phyloP scores from a whole-genome alignment of 2,329 filamentous ascomycete species.

The Orbilia ellipsospora region DNA sequence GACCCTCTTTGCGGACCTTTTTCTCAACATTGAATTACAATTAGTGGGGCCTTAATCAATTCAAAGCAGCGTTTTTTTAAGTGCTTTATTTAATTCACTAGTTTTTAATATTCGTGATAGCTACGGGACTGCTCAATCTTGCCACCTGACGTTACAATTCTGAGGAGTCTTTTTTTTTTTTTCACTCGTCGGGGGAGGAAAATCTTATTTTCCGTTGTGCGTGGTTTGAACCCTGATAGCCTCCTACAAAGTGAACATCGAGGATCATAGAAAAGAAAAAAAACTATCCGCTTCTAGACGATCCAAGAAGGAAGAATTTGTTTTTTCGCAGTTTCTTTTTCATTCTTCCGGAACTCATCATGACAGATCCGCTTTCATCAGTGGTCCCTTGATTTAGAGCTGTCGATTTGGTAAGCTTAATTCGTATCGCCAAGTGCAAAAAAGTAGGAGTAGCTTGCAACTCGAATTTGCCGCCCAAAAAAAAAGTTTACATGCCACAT shows the following conservation, averaged over 20 bases:
- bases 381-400: conserved; percentile 13
- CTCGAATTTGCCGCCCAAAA: conserved; percentile 37
- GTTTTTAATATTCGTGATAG: too few relatives aligned
- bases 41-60: neutral
- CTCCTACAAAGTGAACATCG: conserved; percentile 16
- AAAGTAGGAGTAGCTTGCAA: neutral
- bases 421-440: conserved; percentile 17
- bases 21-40: conserved; percentile 18
- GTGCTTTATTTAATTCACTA: too few relatives aligned
- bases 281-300: conserved; percentile 11
- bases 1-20: neutral
- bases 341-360: conserved; percentile 31
- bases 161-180: neutral
- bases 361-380: conserved; percentile 47
- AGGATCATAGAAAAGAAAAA: neutral
- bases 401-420: conserved; percentile 34
- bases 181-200: conserved; percentile 17
- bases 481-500: conserved; percentile 4
- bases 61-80: too few relatives aligned
- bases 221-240: conserved; percentile 6
- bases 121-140: too few relatives aligned
- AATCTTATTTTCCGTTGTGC: conserved; percentile 26
- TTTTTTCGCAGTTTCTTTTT: conserved; percentile 8
- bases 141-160: too few relatives aligned
- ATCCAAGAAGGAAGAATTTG: conserved; percentile 14